Conservation (phyloP, 768 basidiomycete genomes). For the Epithele typhae region DNA sequence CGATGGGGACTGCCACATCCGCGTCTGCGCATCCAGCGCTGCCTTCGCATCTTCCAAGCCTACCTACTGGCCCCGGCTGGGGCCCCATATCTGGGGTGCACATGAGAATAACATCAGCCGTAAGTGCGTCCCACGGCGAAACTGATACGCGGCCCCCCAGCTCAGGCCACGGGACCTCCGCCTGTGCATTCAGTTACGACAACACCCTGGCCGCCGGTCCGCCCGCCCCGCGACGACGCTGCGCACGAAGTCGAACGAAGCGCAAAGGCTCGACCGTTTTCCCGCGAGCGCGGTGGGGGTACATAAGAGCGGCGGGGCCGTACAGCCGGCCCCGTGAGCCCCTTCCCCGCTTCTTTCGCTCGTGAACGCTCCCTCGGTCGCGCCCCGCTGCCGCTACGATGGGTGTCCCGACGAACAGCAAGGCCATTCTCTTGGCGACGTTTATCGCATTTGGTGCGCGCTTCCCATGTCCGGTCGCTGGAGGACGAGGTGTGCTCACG, state of each 20-base stretch:
- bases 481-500: too few species aligned
- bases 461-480: too few species aligned
- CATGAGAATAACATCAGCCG: slow-evolving; percentile 9
- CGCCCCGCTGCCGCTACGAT: slow-evolving; percentile 10
- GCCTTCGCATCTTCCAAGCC: too few species aligned
- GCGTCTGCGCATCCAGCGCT: too few species aligned
- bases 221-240: slow-evolving; percentile 6
- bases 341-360: slow-evolving; percentile 11
- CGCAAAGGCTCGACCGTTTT: slow-evolving; percentile 3
- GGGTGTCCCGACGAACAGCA: slow-evolving; percentile 57
- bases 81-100: slow-evolving; percentile 3
- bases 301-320: slow-evolving; percentile 7
- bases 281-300: background rate
- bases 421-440: slow-evolving; percentile 58
- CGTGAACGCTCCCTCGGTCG: background rate
- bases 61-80: too few species aligned
- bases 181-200: background rate
- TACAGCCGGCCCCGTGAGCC: slow-evolving; percentile 8
- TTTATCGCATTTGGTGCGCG: slow-evolving; percentile 70
- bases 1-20: too few species aligned
- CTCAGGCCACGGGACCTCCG: slow-evolving; percentile 6
- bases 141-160: slow-evolving; percentile 6
- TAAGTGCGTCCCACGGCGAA: background rate
- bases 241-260: background rate
- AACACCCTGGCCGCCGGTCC: background rate